Base-by-base conservation (phyloP, 805 yeast genomes). In the Metschnikowia cubensis region DNA sequence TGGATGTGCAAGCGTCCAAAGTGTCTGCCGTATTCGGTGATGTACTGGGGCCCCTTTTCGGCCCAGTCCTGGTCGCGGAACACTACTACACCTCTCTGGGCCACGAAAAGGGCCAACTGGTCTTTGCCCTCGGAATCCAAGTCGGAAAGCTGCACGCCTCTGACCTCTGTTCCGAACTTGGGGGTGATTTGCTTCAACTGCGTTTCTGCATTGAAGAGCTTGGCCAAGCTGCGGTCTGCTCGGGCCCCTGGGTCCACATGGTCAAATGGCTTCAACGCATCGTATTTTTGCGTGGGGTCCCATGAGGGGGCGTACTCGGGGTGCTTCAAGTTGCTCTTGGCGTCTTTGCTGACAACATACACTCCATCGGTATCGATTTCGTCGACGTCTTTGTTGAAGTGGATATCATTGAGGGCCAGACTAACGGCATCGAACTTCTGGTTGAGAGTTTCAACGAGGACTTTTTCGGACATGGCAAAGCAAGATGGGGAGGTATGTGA, bases 1-100 rank as follows among this genome's bases (percentile, higher is more conserved):
- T 78, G 80, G 48, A 73, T 66, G 58, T 77, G 81, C 37, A 74
- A 60, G 5, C 63, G 65, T 14, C 75, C 75, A 49, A 56, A 70
- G 55, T 70, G 60, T 36, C 58, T 61, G n/a, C 67, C 71, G 47
- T 56, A 69, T 32, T 69, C 69, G 31, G 61, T 60, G 32, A 64
- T 62, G 49, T 59, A 68, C 29, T 58, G 53, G 8, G 74, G 74
- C 2, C 57, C 57, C 18, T 33, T 42, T 20, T 17, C 43, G 53
- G 43, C 63, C 48, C 66, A 64, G 56, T 68, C 67, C 51, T 68
- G 73, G 53, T 68, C 57, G 17, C 69, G 45, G 50, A 68, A 66
- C 4, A 66, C 64, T 31, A 64, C 71, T 10, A 68, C 71, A 4
- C 73, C 73, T 37, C 71, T 50, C 48, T 64, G 61, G 7, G 73